These are phyloP conservation scores for Tricladium varicosporioides DNA, from an alignment of 2,329 filamentous ascomycete species.

Conservation along the genomic window DNA sequence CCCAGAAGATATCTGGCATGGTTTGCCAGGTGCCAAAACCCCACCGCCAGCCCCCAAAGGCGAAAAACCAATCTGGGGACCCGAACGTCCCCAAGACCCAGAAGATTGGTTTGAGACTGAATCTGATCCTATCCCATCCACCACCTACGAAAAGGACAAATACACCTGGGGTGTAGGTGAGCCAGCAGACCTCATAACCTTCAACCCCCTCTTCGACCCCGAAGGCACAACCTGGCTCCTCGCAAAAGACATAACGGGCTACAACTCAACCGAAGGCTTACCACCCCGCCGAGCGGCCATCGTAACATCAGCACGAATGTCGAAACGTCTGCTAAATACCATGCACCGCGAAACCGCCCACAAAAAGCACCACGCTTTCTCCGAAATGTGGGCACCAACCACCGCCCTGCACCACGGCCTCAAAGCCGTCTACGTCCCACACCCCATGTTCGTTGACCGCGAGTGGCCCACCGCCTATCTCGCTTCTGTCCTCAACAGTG, in stretches of 20 bases:
- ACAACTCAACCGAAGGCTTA: conserved; percentile 64
- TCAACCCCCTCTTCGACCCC: conserved; percentile 90
- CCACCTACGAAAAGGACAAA: conserved; percentile 72
- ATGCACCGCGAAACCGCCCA: conserved; percentile 91
- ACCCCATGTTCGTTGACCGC: conserved; percentile 84
- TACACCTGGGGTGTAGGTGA: conserved; percentile 87
- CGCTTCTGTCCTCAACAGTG: conserved; percentile 76
- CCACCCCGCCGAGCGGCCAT: conserved; percentile 79
- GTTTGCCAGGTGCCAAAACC: conserved; percentile 39
- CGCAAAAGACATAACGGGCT: conserved; percentile 79
- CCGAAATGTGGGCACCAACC: conserved; percentile 93
- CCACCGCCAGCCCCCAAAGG: conserved; percentile 34
- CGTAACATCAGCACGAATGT: conserved; percentile 84
- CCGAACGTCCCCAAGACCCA: conserved; percentile 64
- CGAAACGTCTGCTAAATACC: conserved; percentile 70
- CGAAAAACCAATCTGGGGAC: conserved; percentile 79
- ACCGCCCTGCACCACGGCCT: conserved; percentile 86
- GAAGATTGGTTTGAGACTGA: conserved; percentile 71
- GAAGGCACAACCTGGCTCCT: conserved; percentile 83
- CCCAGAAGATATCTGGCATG: conserved; percentile 66
- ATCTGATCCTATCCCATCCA: conserved; percentile 72
- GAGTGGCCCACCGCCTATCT: conserved; percentile 80
- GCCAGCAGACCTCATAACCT: conserved; percentile 86
- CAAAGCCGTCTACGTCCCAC: conserved; percentile 88
- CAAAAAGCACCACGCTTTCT: conserved; percentile 86